Evolutionary conservation across 441 rosid genomes (phyloP), one percentile per base, ranked within the genome.

Genomic region (Omphalea diandra): DNA sequence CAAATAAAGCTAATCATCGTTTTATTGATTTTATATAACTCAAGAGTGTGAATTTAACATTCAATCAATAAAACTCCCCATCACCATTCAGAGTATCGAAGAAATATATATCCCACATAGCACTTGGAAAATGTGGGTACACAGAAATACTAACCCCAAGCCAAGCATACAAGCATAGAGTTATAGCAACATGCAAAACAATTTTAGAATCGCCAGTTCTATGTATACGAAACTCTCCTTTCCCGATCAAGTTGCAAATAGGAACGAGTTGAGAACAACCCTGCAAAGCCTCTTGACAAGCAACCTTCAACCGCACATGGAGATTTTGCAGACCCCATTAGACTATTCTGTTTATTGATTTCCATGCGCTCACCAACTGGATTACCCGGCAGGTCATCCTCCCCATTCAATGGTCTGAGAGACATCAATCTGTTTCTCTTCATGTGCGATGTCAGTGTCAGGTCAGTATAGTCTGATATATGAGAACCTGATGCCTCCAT

Each of bases 231-330:
- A 41, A 83, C 80, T 79, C 84, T 74, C 63, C 89, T 77, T 78
- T 79, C 83, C 38, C 32, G 69, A 58, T 83, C 84, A 63, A 88
- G 80, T 78, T 74, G 87, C 85, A 87, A 43, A 80, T 69, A 83
- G 18, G 86, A 69, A 70, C 77, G 69, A 32, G 83, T 64, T 0
- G 95, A 87, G 62, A 94, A 81, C 63, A 90, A 87, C 70, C 97
- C 94, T 0, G 94, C 97, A 62, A 94, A 83, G 62, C 98, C 98
- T 85, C 77, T 87, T 0, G 97, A 86, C 66, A 94, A 83, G 83
- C 88, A 86, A 68, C 95, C 84, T 66, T 94, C 98, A 4, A 89
- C 87, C 3, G 87, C 85, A 50, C 97, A 94, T 0, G 84, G 80
- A 63, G 95, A 81, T 75, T 83, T 86, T 24, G 87, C 74, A n/a